Base-by-base conservation (phyloP, 192 early-diverging fungal genomes). In the Backusella westeae region DNA sequence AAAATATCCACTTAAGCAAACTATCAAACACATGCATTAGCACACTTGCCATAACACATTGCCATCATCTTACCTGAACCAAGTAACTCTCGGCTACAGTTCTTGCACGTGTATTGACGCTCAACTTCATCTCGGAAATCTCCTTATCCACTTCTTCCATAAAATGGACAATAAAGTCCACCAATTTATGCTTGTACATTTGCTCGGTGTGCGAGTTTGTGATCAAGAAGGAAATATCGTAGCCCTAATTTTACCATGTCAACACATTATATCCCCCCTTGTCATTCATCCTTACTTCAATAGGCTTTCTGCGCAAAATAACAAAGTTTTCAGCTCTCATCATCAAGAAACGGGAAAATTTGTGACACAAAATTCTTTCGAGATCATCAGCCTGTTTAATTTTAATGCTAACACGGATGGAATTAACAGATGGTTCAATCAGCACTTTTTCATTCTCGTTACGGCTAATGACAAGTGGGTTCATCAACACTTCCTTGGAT, bases 91-190 rank as follows among this genome's bases (percentile, higher is more conserved):
- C 82, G 1, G 82, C 82, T 19, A 83, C 82, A 29, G 65, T 77
- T 84, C 96, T 92, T 1, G 94, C 96, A 67, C 96, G 87, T 35
- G 94, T 90, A 80, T 98, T 98, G 71, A 99, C 85, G 80, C 92
- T 94, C 77, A 99, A 88, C 85, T 97, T 97, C 95, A 98, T 98
- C 82, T 98, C 96, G 79, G 94, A 96, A 78, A 99, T 99, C 81
- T 99, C 97, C 88, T 96, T 97, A 85, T 99, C 97, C 21, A 99
- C 97, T 75, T 97, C 97, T 81, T 99, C 97, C 97, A 99, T 99
- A 80, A 99, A 99, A 86, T 97, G 93, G 69, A 99, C 92, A 78
- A 98, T 96, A 83, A 99, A 99, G 85, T 99, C 97, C 12, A 99
- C 97, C 78, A 99, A 85, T 84, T 99, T 99, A 89, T 99, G 96